Evolutionary conservation across 257 asterid genomes (phyloP).

Genomic region (Capsicum chinense): DNA sequence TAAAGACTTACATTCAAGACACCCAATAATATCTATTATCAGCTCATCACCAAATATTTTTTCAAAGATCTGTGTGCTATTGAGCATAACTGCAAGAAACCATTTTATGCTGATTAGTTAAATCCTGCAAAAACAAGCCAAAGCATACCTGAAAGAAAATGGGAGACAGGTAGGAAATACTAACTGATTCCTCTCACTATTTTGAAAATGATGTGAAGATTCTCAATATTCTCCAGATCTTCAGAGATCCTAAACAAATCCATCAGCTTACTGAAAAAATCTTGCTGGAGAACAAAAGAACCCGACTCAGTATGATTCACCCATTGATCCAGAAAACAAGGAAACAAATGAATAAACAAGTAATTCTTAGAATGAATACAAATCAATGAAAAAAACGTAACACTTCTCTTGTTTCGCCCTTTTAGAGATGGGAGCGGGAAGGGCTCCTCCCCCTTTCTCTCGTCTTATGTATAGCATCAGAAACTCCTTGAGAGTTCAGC

Average conservation of each 20-base stretch:
- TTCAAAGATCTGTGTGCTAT: slow-evolving; percentile 86
- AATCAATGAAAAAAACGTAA: background rate
- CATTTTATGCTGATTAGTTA: slow-evolving; percentile 10
- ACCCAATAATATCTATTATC: slow-evolving; percentile 90
- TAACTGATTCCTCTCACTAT: slow-evolving; percentile 91
- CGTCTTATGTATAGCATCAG: background rate
- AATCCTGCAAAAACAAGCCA: background rate
- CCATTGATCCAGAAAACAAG: slow-evolving; percentile 8
- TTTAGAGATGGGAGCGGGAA: background rate
- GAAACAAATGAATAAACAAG: slow-evolving; percentile 10
- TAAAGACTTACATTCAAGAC: slow-evolving; percentile 81
- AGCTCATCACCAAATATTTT: slow-evolving; percentile 90
- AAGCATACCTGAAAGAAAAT: slow-evolving; percentile 8
- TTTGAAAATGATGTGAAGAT: slow-evolving; percentile 81
- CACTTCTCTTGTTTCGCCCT: background rate
- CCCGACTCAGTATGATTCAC: background rate
- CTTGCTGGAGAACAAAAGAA: slow-evolving; percentile 63
- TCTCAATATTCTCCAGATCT: slow-evolving; percentile 80
- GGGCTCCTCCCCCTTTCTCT: background rate
- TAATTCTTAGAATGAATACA: background rate
- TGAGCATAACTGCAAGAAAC: slow-evolving; percentile 76
- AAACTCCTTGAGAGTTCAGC: slow-evolving; percentile 17
- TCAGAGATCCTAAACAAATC: slow-evolving; percentile 79
- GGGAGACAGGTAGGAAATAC: slow-evolving; percentile 34
- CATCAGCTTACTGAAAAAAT: slow-evolving; percentile 77